Base-by-base conservation (phyloP, 1,284 basidiomycete species). In the Melanopsichium pennsylvanicum region DNA sequence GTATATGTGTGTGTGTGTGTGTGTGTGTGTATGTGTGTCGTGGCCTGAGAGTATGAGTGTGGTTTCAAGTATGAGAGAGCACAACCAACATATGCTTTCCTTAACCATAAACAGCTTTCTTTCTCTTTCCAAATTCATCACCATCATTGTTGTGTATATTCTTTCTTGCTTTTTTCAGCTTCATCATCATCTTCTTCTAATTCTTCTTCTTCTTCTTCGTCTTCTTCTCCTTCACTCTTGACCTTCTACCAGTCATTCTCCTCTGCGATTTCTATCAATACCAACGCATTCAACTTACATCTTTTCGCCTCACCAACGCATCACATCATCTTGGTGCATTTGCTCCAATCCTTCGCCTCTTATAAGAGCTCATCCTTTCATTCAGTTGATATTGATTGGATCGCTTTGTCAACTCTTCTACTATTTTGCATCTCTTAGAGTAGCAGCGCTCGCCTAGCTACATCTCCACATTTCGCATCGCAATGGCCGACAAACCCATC, bases 401-500 rank as follows among this genome's bases (percentile, higher is more conserved):
- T 49, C 31, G 50, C 43, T 29, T n/a, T n/a, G n/a, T n/a, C 29
- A 33, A 33, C 16, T 34, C 44, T 40, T 26, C 7, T 10, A 13
- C 26, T 2, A 39, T 19, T 19, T 19, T 11, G 21, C 40, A 26
- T 22, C 16, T 9, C 19, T 3, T 34, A 15, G 12, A 44, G 38
- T 57, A 56, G 49, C 52, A 5, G 29, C 33, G 36, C 26, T 33
- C 48, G 43, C 31, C 33, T 16, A 25, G 34, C 47, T 54, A 44
- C 43, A 31, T 16, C 49, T n/a, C n/a, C n/a, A 42, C 25, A 34
- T 15, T 19, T 13, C 42, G 16, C 15, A 5, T 37, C 46, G 61
- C 23, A 54, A 81, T 81, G 79, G 78, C 72, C 47, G 79, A 81
- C 60, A 80, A 77, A 59, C 79, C 79, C 45, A 81, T 81, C 73